Conservation (phyloP, 768 basidiomycete genomes). For the Mrakia gelida region DNA sequence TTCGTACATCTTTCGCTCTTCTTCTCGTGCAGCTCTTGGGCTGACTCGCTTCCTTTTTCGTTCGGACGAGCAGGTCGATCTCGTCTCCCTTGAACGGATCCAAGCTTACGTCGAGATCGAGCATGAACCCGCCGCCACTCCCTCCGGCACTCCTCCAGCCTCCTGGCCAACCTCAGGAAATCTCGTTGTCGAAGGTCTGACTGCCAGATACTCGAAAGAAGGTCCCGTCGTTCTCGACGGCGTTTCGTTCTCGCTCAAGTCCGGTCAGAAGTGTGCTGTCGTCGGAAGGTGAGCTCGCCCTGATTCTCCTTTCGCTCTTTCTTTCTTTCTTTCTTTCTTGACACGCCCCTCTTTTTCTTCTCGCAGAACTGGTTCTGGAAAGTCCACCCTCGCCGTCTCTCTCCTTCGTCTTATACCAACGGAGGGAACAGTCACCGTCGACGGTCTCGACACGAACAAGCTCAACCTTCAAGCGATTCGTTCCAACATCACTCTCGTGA, state of each 20-base stretch:
- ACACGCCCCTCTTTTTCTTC: too few relatives aligned
- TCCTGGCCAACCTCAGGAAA: constrained; percentile 61
- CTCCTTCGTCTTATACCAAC: constrained; percentile 58
- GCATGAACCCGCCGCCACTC: constrained; percentile 51
- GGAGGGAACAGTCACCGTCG: constrained; percentile 55
- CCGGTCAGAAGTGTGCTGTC: constrained; percentile 60
- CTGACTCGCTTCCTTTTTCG: too few relatives aligned
- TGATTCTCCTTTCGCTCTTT: too few relatives aligned
- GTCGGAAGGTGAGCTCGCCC: constrained; percentile 47
- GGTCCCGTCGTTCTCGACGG: constrained; percentile 60
- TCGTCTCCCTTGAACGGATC: constrained; percentile 43
- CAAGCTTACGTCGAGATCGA: constrained; percentile 56
- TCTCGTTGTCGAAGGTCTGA: constrained; percentile 53
- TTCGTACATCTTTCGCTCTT: constrained; percentile 18
- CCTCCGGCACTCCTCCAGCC: constrained; percentile 54
- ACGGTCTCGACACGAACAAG: constrained; percentile 52
- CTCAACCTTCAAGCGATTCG: constrained; percentile 58
- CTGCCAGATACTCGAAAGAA: constrained; percentile 54
- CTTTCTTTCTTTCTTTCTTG: too few relatives aligned
- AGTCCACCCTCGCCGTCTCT: constrained; percentile 55
- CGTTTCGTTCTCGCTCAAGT: constrained; percentile 55
- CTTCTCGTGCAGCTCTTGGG: too few relatives aligned
- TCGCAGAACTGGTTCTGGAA: constrained; percentile 51
- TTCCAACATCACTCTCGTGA: constrained; percentile 57
- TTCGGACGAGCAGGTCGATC: constrained; percentile 31